Evolutionary conservation across 768 basidiomycete species (phyloP).

Genomic region (Mycena polygramma): DNA sequence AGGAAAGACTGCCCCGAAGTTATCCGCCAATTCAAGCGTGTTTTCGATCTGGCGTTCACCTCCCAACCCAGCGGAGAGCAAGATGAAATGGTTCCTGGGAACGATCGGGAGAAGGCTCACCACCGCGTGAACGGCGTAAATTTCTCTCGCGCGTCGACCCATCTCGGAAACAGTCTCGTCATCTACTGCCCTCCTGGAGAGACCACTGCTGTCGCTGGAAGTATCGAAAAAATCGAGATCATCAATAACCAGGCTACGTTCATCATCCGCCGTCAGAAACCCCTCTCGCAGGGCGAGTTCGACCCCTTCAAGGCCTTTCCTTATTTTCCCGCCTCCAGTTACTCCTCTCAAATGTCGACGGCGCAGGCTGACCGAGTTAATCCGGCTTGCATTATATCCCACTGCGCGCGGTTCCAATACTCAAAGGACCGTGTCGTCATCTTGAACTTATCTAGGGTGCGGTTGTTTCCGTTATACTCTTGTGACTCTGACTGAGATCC

Average conservation of each 20-base stretch:
- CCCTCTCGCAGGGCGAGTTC: neutral
- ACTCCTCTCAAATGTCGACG: constrained; percentile 13
- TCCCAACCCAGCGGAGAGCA: neutral
- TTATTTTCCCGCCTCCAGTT: constrained; percentile 13
- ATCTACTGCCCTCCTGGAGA: neutral
- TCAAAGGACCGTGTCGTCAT: constrained; percentile 12
- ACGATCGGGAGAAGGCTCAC: constrained; percentile 14
- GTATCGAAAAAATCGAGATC: constrained; percentile 11
- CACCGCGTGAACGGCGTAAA: constrained; percentile 1
- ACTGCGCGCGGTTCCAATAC: constrained; percentile 21
- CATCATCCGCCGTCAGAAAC: constrained; percentile 1
- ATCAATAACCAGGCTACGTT: neutral
- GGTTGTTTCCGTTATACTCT: no score
- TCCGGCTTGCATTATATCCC: neutral
- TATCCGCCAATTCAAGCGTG: constrained; percentile 18
- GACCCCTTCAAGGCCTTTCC: constrained; percentile 28
- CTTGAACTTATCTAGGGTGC: constrained; percentile 7
- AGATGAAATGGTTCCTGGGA: neutral
- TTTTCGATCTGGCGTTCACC: constrained; percentile 28
- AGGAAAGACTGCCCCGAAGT: constrained; percentile 35
- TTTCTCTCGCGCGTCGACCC: constrained; percentile 22
- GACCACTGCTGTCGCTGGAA: neutral
- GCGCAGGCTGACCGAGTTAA: neutral
- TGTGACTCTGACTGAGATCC: no score
- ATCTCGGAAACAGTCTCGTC: constrained; percentile 27